These are phyloP conservation scores for Penicillium canescens DNA, from an alignment of 495 filamentous ascomycete genomes.

Conservation along the genomic window DNA sequence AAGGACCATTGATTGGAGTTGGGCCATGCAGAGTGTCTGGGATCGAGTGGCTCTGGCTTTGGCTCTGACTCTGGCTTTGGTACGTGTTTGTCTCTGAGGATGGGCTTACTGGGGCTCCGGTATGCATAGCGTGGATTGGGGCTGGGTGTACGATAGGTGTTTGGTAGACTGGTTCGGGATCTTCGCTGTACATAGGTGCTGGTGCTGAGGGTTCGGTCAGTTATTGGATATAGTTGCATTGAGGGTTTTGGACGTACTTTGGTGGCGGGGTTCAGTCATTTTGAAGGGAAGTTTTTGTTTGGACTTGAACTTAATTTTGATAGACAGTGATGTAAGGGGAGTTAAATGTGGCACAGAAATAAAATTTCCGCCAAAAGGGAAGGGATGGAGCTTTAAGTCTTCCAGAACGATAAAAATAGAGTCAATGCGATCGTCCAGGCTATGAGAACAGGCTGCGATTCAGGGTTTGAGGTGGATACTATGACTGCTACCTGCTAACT, in stretches of 20 bases:
- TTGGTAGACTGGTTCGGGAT: background rate
- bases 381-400: background rate
- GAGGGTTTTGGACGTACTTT: background rate
- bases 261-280: background rate
- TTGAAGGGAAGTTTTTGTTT: background rate
- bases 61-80: background rate
- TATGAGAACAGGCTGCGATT: too few relatives aligned
- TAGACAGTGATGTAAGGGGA: too few relatives aligned
- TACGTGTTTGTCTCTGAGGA: background rate
- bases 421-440: background rate
- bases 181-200: conserved; percentile 4
- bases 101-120: background rate
- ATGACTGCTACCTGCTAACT: too few relatives aligned
- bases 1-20: background rate
- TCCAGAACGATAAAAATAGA: background rate
- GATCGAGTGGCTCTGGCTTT: background rate
- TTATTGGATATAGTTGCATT: background rate
- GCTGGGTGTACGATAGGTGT: background rate
- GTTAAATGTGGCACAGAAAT: too few relatives aligned
- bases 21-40: background rate
- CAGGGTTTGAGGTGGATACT: too few relatives aligned
- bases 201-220: background rate
- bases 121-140: too few relatives aligned
- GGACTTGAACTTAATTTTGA: too few relatives aligned
- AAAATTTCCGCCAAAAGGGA: too few relatives aligned